Base-by-base conservation (phyloP, 2,329 filamentous ascomycete genomes). In the Emergomyces africanus region DNA sequence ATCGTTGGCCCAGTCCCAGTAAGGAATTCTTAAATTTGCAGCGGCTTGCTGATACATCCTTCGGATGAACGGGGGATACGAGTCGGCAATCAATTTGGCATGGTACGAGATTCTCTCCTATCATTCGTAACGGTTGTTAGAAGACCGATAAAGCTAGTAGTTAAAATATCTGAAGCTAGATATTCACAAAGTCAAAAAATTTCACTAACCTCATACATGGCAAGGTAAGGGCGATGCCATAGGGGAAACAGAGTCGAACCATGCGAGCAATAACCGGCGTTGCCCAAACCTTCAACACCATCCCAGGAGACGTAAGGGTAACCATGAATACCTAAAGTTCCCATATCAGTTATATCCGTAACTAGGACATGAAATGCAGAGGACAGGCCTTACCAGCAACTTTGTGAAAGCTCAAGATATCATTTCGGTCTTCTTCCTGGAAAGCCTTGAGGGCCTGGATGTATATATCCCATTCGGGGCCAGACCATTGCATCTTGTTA, bases 211-310 rank as follows among this genome's bases (percentile, higher is more conserved):
- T 87, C 79, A 63, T 75, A 83, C 10, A 86, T 72, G 10, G 81
- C 77, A 59, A 94, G 76, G 71, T 92, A 95, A 0, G 89, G 87
- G 55, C 90, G 82, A 77, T 95, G 90, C 90, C 90, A 95, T 44
- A 85, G 81, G 44, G 86, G 83, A 69, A 95, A 94, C 18, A 94
- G 75, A 46, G 86, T 83, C 1, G 87, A 88, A 28, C 79, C 81
- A 72, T 95, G 90, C 15, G 83, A 82, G 70, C 90, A 95, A 70
- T 90, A 95, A 55, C 89, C 89, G 18, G 80, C 77, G 44, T 77
- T 74, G 1, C 81, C 82, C 2, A 76, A 67, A 1, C 78, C 75
- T 54, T 70, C 64, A 0, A 76, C 79, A 23, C 72, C 76, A 67
- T 85, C 80, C 82, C 83, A 87, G 1, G 78, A 67, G 18, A 73